Percentiles rank a stretch among this genome's conserved stretches.
phyloP scores from a whole-genome alignment of 768 basidiomycete species.

The Russula sp. region DNA sequence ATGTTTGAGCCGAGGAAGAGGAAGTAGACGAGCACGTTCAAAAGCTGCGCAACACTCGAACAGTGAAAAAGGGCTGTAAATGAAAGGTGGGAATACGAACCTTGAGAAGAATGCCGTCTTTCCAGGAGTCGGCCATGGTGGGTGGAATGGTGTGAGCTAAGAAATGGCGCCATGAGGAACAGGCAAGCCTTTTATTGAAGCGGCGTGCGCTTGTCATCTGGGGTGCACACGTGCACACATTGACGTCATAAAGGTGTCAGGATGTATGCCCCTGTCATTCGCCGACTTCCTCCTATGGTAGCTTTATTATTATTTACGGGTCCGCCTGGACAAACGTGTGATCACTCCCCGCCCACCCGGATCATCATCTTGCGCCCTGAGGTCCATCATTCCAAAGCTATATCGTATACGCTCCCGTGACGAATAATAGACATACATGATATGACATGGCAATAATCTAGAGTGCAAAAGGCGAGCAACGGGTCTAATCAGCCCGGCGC shows the following conservation, averaged over 20 bases:
- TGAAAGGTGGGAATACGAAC: slow-evolving; percentile 27
- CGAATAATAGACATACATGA: background rate
- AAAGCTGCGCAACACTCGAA: slow-evolving; percentile 33
- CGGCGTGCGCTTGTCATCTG: background rate
- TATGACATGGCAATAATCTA: background rate
- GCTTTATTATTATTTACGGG: too few relatives aligned
- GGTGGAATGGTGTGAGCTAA: background rate
- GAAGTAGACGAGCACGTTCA: slow-evolving; percentile 78
- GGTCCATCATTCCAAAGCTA: too few relatives aligned
- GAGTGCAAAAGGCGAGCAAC: background rate
- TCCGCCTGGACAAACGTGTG: too few relatives aligned
- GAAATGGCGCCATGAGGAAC: background rate
- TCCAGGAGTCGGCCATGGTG: slow-evolving; percentile 42
- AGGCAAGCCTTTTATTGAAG: background rate
- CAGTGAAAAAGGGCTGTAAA: background rate
- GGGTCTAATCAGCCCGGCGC: background rate
- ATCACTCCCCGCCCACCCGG: background rate
- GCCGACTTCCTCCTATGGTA: too few relatives aligned
- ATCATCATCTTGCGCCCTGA: background rate
- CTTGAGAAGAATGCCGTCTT: slow-evolving; percentile 78
- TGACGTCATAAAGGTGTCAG: background rate
- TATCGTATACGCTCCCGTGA: too few relatives aligned
- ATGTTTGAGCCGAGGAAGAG: slow-evolving; percentile 87
- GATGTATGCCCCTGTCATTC: background rate
- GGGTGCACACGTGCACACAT: background rate